Evolutionary conservation across 2,329 filamentous ascomycete genomes (phyloP).

Genomic region (Arachnomyces sp.): DNA sequence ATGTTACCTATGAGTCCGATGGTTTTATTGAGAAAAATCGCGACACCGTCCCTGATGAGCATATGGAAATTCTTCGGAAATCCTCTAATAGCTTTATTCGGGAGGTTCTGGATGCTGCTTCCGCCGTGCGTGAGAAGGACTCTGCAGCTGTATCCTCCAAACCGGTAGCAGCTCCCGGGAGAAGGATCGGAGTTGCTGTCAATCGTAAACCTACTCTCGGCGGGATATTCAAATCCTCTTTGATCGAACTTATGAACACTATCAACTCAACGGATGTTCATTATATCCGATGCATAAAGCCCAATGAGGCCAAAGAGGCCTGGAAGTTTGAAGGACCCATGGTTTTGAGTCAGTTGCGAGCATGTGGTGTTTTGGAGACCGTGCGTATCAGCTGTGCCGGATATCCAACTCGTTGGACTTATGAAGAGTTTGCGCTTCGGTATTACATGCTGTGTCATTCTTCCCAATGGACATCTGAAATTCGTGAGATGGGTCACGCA

Average conservation of each 20-base stretch:
- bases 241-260: conserved; percentile 96
- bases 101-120: conserved; percentile 75
- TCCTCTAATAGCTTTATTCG: conserved; percentile 79
- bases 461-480: conserved; percentile 82
- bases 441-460: conserved; percentile 98
- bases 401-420: conserved; percentile 96
- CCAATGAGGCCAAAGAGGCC: conserved; percentile 89
- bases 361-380: conserved; percentile 97
- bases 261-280: conserved; percentile 98
- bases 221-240: conserved; percentile 95
- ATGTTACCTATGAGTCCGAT: conserved; percentile 97
- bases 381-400: conserved; percentile 95
- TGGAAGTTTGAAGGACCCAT: conserved; percentile 99
- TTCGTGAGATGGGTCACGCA: conserved; percentile 84
- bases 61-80: conserved; percentile 81
- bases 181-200: conserved; percentile 83
- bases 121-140: conserved; percentile 85
- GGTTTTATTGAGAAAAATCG: conserved; percentile 99
- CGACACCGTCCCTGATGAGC: conserved; percentile 96
- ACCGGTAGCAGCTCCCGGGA: conserved; percentile 60
- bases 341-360: conserved; percentile 93
- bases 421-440: conserved; percentile 91
- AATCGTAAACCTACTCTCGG: conserved; percentile 95
- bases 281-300: conserved; percentile 98
- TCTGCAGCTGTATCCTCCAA: conserved; percentile 59